These are phyloP conservation scores for Penicillium sp. DNA, from an alignment of 2,329 filamentous ascomycete species.

Conservation along the genomic window DNA sequence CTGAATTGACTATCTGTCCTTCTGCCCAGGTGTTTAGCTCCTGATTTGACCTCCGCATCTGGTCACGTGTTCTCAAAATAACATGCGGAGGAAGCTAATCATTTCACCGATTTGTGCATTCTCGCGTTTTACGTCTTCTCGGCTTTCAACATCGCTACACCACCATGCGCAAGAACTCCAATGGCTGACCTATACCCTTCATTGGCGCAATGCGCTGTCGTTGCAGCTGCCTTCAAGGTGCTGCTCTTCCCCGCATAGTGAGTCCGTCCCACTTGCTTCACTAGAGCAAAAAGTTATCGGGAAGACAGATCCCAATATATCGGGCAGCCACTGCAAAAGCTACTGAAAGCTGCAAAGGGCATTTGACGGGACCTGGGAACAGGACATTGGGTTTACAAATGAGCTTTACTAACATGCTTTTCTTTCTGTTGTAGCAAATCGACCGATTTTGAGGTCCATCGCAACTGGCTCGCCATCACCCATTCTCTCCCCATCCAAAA, in stretches of 20 bases:
- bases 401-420: not conserved
- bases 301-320: not conserved
- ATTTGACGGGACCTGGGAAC: not conserved
- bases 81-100: conserved; percentile 15
- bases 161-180: conserved; percentile 27
- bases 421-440: conserved; percentile 68
- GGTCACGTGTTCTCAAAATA: conserved; percentile 13
- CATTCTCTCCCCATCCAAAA: conserved; percentile 79
- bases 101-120: not conserved
- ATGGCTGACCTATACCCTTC: conserved; percentile 85
- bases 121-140: not conserved
- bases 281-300: not conserved
- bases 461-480: conserved; percentile 97
- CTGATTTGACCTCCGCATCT: conserved; percentile 26
- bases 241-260: conserved; percentile 23
- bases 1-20: conserved; percentile 25
- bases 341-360: too few species aligned
- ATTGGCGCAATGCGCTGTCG: conserved; percentile 20
- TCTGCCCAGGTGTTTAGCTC: conserved; percentile 11
- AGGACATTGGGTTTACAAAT: not conserved
- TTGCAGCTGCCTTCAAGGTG: conserved; percentile 20
- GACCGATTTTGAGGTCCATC: conserved; percentile 97
- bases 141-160: conserved; percentile 3
- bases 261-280: conserved; percentile 7
- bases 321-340: not conserved